phyloP scores from a whole-genome alignment of 805 yeast species.

The Candida loeiensis region DNA sequence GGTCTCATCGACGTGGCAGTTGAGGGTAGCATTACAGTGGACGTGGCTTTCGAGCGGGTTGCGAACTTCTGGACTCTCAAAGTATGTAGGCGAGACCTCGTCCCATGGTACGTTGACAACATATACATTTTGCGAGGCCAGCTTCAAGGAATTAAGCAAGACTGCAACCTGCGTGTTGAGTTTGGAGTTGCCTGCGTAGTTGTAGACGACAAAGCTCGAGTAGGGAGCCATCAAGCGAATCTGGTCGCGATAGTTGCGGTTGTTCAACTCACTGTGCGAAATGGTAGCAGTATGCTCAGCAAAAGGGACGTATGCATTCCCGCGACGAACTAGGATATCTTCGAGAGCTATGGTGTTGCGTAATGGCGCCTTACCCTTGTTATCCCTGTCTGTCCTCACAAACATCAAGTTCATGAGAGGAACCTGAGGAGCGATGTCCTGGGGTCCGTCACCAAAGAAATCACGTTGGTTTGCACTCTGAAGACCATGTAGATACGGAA shows the following conservation, averaged over 20 bases:
- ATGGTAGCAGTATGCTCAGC: conserved; percentile 1
- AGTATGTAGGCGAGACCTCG: conserved; percentile 1
- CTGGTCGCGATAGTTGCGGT: conserved; percentile 30
- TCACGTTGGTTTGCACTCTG: conserved; percentile 23
- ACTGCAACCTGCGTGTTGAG: conserved; percentile 10
- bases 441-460: conserved; percentile 21
- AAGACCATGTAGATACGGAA: conserved; percentile 37
- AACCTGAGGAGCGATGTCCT: conserved; percentile 7
- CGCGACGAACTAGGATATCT: conserved; percentile 9
- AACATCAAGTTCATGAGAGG: conserved; percentile 13
- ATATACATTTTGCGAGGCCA: conserved; percentile 14
- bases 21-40: neutral
- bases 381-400: conserved; percentile 5
- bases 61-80: neutral
- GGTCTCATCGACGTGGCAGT: conserved; percentile 3
- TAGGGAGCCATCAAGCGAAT: conserved; percentile 29
- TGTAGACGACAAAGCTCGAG: conserved; percentile 32
- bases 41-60: conserved; percentile 1
- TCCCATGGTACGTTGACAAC: conserved; percentile 16
- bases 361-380: neutral
- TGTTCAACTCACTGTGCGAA: conserved; percentile 17
- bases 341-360: conserved; percentile 11
- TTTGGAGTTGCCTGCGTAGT: conserved; percentile 15
- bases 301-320: conserved; percentile 6
- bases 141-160: conserved; percentile 18